Conservation (phyloP, 148 eudicot genomes). For the Camellia sinensis region DNA sequence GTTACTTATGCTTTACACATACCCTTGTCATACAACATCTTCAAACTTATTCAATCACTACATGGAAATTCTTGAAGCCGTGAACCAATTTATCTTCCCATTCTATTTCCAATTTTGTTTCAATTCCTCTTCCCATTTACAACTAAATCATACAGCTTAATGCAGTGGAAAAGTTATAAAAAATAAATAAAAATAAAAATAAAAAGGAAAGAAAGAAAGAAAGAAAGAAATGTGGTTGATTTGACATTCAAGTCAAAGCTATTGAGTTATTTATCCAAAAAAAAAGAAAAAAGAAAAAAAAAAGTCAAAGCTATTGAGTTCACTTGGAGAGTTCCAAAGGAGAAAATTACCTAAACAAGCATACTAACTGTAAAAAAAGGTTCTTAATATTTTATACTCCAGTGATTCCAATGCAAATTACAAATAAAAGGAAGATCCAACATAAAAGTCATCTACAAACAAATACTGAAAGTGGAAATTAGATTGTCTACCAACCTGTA, state of each 20-base stretch:
- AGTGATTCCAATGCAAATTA: background rate
- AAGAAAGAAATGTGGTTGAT: background rate
- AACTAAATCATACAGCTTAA: background rate
- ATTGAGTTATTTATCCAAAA: background rate
- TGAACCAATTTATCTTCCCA: background rate
- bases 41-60: background rate
- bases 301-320: no score
- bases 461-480: background rate
- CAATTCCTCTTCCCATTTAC: background rate
- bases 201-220: no score
- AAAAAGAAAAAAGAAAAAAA: no score
- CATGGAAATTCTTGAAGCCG: background rate
- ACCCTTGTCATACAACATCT: background rate
- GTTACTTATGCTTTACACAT: background rate
- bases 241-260: background rate
- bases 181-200: no score
- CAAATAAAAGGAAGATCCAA: background rate
- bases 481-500: conserved; percentile 52
- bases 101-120: background rate
- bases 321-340: background rate
- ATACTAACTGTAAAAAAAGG: background rate
- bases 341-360: background rate
- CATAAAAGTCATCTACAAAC: conserved; percentile 2
- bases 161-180: background rate
- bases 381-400: background rate